Evolutionary conservation across 169 alveolate genomes (phyloP), one percentile per base, ranked within the genome.

Genomic region (Cryptosporidium viatorum): DNA sequence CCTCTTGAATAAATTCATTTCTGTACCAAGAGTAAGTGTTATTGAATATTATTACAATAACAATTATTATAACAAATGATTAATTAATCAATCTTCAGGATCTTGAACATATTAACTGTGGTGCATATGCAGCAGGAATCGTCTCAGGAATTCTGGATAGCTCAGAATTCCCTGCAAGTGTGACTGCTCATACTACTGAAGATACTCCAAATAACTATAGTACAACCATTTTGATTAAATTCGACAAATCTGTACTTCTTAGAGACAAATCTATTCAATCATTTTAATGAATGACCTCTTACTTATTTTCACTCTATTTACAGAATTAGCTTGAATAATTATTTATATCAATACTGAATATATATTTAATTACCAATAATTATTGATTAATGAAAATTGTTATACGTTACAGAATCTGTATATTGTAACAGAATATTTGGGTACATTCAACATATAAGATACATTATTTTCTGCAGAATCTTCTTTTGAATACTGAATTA

Each of bases 61-160:
- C 9, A 48, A 14, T 14, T 5, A 41, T 29, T 73, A 39, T 31
- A 12, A 73, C 31, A 29, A 67, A 33, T 37, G 21, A 33, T 9
- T 48, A 50, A 26, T 29, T 75, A 21, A 60, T 18, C 18, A 2
- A 10, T 26, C 5, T 8, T 60, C 18, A 93, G 89, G 96, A 94
- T 84, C 92, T 91, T 80, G 93, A 92, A 58, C 93, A 92, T 91
- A 92, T 94, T 33, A 93, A 92, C 69, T 94, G 95, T 62, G 96
- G 95, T 59, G 93, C 96, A 8, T 94, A 84, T 85, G 96, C 96
- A 8, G 96, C 96, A 37, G 96, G 96, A 6, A 93, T 94, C 0
- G 93, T 94, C 31, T 94, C 93, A 48, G 96, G 96, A 21, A 86
- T 94, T 45, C 92, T 94, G 8, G 94, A 95, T 58, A 93, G 95